These are phyloP conservation scores for Phytophthora capsici DNA, from an alignment of 352 stramenopile species.

Conservation along the genomic window DNA sequence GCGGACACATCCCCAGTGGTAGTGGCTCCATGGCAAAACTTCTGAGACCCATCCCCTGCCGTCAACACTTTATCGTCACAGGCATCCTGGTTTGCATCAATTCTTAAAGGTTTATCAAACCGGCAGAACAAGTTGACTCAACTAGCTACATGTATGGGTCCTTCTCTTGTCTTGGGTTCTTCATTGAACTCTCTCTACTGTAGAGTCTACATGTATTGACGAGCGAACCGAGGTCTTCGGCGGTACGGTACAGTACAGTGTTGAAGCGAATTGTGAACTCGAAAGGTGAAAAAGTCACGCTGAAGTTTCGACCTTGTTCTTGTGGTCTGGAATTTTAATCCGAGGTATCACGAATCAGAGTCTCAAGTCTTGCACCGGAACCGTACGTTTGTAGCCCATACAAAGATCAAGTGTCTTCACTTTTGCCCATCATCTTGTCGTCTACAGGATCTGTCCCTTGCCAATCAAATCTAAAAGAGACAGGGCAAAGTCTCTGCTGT, in stretches of 20 bases:
- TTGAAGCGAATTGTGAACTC: background rate
- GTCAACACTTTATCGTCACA: background rate
- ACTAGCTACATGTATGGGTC: too few species aligned
- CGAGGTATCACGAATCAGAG: background rate
- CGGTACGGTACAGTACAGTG: background rate
- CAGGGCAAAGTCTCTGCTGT: constrained; percentile 5
- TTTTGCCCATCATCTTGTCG: constrained; percentile 29
- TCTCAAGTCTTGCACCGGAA: constrained; percentile 23
- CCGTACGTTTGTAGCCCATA: constrained; percentile 20
- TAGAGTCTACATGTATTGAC: too few species aligned
- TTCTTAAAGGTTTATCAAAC: constrained; percentile 5
- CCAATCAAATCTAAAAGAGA: constrained; percentile 22
- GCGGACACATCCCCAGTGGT: constrained; percentile 15
- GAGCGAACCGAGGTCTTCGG: background rate
- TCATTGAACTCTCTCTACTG: too few species aligned
- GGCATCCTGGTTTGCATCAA: background rate
- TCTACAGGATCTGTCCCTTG: constrained; percentile 25
- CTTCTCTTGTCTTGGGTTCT: constrained; percentile 3
- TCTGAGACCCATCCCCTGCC: background rate
- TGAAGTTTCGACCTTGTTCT: background rate
- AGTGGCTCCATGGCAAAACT: constrained; percentile 19
- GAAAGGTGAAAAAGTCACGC: background rate
- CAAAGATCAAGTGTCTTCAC: constrained; percentile 20
- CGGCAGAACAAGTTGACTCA: too few species aligned
- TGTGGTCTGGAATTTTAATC: constrained; percentile 1